Base-by-base conservation (phyloP, 352 stramenopile genomes). In the Elongisporangium senticosum region DNA sequence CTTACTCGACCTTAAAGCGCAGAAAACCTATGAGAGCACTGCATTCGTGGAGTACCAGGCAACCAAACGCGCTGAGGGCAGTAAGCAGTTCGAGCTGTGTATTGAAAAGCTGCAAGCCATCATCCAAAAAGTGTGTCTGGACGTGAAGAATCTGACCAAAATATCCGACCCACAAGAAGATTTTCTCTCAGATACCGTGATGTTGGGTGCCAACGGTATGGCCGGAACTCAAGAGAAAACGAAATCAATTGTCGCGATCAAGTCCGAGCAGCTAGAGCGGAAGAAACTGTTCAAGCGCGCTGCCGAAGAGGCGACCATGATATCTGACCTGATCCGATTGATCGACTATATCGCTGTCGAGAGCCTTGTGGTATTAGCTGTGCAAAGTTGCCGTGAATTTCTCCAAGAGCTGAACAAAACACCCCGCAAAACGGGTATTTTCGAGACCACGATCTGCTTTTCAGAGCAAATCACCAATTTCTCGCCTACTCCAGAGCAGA, bases 391-490 rank as follows among this genome's bases (percentile, higher is more conserved):
- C 51, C 69, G 82, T 20, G 81, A 86, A 28, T 95, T 98, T 51
- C 70, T 98, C 7, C 66, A 87, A 2, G 89, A 98, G 60, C 70
- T 98, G 37, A 86, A 93, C 55, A 95, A 96, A 58, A 69, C 88
- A 1, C 77, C 84, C 2, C 72, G 85, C 14, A 94, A 97, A 59
- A 95, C 86, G 0, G 93, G 94, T n/a, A 65, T 98, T 10, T 98
- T 98, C 43, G 90, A 98, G 63, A 98, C 94, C 10, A 96, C 87
- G 3, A 90, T 98, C 39, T 85, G 84, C 47, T 98, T 98, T 55
- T 83, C 77, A 33, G 78, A 93, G 15, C 68, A 83, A 20, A 68
- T 58, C 11, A 97, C 87, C 7, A 70, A 83, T 15, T 98, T 98
- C 61, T 64, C 68, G 2, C 93, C 93, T 1, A 96, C 90, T 21